A percentile compares a stretch with the other conserved stretches of the same genome.
These are phyloP conservation scores for Austroboletus niveus DNA, from an alignment of 1,284 basidiomycete genomes.

Conservation along the genomic window DNA sequence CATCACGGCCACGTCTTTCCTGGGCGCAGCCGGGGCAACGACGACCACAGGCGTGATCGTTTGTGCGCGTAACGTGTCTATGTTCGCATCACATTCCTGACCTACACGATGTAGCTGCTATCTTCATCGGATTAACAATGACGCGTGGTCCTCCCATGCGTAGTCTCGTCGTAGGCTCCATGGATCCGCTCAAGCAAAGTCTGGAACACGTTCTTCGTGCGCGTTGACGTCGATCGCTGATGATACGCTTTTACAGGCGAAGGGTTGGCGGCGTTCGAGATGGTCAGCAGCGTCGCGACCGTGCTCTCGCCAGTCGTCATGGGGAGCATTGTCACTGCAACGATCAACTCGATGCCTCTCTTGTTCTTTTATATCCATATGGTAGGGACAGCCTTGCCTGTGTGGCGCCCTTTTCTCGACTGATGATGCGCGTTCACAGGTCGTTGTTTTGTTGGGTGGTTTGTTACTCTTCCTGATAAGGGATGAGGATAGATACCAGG, in stretches of 20 bases:
- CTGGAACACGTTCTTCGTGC: background rate
- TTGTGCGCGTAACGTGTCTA: slow-evolving; percentile 8
- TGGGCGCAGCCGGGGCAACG: slow-evolving; percentile 19
- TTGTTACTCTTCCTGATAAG: slow-evolving; percentile 21
- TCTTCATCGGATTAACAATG: slow-evolving; percentile 21
- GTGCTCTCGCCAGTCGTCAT: slow-evolving; percentile 15
- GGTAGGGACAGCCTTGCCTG: slow-evolving; percentile 6
- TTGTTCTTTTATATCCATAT: slow-evolving; percentile 25
- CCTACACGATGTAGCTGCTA: slow-evolving; percentile 8
- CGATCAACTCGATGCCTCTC: slow-evolving; percentile 17
- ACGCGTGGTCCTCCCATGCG: slow-evolving; percentile 22
- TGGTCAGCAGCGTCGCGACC: background rate
- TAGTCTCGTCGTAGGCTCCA: slow-evolving; percentile 32
- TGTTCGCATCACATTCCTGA: background rate
- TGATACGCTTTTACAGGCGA: background rate
- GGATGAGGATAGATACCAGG: slow-evolving; percentile 18
- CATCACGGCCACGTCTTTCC: slow-evolving; percentile 10
- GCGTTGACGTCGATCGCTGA: background rate
- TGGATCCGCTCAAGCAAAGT: slow-evolving; percentile 21
- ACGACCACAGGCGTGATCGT: slow-evolving; percentile 10
- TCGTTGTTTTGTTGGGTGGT: slow-evolving; percentile 9
- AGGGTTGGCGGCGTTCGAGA: background rate
- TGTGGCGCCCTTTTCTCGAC: background rate
- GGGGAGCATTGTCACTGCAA: slow-evolving; percentile 21
- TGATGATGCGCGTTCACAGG: slow-evolving; percentile 7